phyloP scores from a whole-genome alignment of 2,329 filamentous ascomycete genomes.

The Cyphellophora europaea region DNA sequence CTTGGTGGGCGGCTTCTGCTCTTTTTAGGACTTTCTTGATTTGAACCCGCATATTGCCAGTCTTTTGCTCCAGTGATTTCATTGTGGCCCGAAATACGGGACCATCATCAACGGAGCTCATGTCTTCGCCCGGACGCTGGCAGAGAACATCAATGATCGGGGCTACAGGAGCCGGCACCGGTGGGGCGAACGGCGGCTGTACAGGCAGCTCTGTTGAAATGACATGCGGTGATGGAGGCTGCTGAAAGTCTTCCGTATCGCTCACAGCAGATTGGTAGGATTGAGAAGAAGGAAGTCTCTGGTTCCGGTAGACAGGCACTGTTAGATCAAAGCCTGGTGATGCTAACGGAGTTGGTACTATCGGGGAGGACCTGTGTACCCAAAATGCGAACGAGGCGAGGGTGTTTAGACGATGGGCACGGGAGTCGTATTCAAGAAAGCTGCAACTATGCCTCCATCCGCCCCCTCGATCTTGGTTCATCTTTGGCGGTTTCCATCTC shows the following conservation, averaged over 20 bases:
- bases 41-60: constrained; percentile 80
- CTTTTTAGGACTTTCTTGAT: constrained; percentile 96
- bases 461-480: constrained; percentile 68
- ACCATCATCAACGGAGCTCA: constrained; percentile 78
- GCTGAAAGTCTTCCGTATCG: constrained; percentile 46
- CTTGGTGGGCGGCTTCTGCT: constrained; percentile 76
- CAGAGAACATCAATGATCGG: constrained; percentile 84
- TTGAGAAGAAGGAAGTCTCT: constrained; percentile 67
- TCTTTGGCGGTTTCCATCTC: constrained; percentile 91
- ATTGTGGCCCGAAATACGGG: constrained; percentile 94
- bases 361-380: constrained; percentile 59
- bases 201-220: constrained; percentile 16
- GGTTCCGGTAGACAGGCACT: constrained; percentile 61
- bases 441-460: constrained; percentile 96
- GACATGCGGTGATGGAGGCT: constrained; percentile 23
- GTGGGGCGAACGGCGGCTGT: constrained; percentile 24
- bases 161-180: constrained; percentile 4
- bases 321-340: constrained; percentile 64
- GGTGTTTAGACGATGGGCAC: constrained; percentile 78
- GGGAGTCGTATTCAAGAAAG: constrained; percentile 94
- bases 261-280: constrained; percentile 78
- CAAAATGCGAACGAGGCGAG: constrained; percentile 92
- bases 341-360: constrained; percentile 48
- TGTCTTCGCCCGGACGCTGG: constrained; percentile 75
- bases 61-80: constrained; percentile 93